Percentiles rank a stretch among this genome's conserved stretches.
Evolutionary conservation across 1,284 basidiomycete species (phyloP).

Genomic region (Exobasidium rhododendri): DNA sequence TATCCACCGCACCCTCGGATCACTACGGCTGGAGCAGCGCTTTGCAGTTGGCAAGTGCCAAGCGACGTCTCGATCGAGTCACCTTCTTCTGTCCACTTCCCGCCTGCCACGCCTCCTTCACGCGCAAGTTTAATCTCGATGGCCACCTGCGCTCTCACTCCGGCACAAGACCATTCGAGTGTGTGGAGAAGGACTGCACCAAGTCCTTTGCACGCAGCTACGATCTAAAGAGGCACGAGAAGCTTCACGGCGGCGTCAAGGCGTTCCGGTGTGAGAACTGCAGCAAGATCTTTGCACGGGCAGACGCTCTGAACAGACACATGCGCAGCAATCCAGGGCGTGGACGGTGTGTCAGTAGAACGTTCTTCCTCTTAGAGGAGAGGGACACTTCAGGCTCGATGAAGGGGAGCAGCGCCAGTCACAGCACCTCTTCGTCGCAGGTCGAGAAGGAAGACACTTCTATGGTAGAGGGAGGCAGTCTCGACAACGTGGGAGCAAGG

Average conservation of each 20-base stretch:
- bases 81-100: slow-evolving; percentile 89
- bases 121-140: slow-evolving; percentile 60
- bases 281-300: slow-evolving; percentile 39
- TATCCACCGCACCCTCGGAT: too few relatives aligned
- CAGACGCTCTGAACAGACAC: slow-evolving; percentile 37
- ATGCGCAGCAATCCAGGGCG: slow-evolving; percentile 33
- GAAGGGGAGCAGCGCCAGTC: too few relatives aligned
- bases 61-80: slow-evolving; percentile 80
- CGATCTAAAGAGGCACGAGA: slow-evolving; percentile 77
- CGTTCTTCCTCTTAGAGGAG: too few relatives aligned
- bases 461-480: too few relatives aligned
- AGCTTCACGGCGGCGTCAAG: slow-evolving; percentile 71
- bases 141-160: slow-evolving; percentile 95
- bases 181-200: slow-evolving; percentile 85
- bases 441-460: too few relatives aligned
- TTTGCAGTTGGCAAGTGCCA: slow-evolving; percentile 87
- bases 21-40: too few relatives aligned
- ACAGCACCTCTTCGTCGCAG: too few relatives aligned
- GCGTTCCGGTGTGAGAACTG: slow-evolving; percentile 73
- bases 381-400: too few relatives aligned
- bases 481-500: too few relatives aligned
- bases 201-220: slow-evolving; percentile 92
- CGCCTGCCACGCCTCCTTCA: slow-evolving; percentile 74
- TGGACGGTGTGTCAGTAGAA: slow-evolving; percentile 14
- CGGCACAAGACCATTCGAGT: slow-evolving; percentile 88